phyloP scores from a whole-genome alignment of 257 asterid genomes.

The Solanum corneliomulleri region DNA sequence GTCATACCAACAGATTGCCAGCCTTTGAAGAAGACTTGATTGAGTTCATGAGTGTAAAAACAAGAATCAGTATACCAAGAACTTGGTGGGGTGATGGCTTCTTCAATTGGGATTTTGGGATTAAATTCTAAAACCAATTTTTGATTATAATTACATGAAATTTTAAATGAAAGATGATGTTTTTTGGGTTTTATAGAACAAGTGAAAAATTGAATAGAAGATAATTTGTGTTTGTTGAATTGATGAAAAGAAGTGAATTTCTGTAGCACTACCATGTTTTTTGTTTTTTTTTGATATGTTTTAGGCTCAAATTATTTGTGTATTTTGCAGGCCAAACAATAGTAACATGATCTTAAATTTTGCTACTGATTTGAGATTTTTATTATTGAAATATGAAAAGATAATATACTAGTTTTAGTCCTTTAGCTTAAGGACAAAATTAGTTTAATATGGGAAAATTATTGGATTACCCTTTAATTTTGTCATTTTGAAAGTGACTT shows the following conservation, averaged over 20 bases:
- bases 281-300: background rate
- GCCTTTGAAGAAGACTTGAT: conserved; percentile 50
- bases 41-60: conserved; percentile 51
- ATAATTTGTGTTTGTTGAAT: background rate
- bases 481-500: too few species aligned
- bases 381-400: too few species aligned
- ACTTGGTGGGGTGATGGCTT: conserved; percentile 70
- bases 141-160: background rate
- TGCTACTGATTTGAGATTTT: background rate
- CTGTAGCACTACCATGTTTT: background rate
- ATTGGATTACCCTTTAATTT: too few species aligned
- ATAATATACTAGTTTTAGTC: background rate
- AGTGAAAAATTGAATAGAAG: background rate
- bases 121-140: conserved; percentile 39
- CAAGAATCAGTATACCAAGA: conserved; percentile 68
- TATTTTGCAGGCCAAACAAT: background rate
- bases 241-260: background rate
- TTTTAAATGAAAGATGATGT: background rate
- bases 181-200: background rate
- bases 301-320: background rate
- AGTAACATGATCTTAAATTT: background rate
- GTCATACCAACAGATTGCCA: conserved; percentile 52
- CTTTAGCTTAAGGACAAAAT: too few species aligned
- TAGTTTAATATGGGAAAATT: too few species aligned
- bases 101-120: conserved; percentile 56